Evolutionary conservation across 306 rosid species (phyloP), one percentile per base, ranked within the genome.

Genomic region (Sicyos baderoa): DNA sequence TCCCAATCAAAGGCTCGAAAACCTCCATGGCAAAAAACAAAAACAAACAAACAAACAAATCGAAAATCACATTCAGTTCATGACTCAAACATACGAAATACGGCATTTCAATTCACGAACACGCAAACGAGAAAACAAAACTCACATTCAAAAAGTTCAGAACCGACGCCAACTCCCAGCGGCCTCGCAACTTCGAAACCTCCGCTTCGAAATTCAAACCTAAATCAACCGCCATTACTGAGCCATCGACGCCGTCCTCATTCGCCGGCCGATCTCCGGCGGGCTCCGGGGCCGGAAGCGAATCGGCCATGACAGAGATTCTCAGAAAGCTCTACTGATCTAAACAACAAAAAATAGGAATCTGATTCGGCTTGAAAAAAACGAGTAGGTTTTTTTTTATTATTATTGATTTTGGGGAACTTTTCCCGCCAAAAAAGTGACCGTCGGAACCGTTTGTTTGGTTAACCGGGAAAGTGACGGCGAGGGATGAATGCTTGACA

Each of bases 81-180:
- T 37, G 14, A 4, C 50, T 49, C 44, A 7, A 14, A 4, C 40
- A 17, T 4, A 17, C n/a, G 17, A 42, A 0, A 65, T 0, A 40
- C 1, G 53, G 22, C 7, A 45, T 44, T 47, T 50, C 40, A 47
- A 44, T 14, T 6, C 55, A 64, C 5, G 16, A 13, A 37, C 18
- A 3, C 3, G 6, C 21, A 72, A 10, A 25, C 47, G 61, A 35
- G 54, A 27, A 29, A 29, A 58, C 54, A 62, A 62, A 77, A 67
- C 89, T 75, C 79, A 92, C 97, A 37, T 78, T 79, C 25, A 92
- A 44, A 76, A 87, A 92, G 60, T 92, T 83, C 75, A 89, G 75
- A 65, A 92, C 89, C 45, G 96, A 92, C 47, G 97, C 96, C 4
- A 92, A 84, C 50, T 92, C 96, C 97, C 97, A 92, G 25, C 89